These are phyloP conservation scores for Pichia membranifaciens DNA, from an alignment of 805 yeast species.

Conservation along the genomic window DNA sequence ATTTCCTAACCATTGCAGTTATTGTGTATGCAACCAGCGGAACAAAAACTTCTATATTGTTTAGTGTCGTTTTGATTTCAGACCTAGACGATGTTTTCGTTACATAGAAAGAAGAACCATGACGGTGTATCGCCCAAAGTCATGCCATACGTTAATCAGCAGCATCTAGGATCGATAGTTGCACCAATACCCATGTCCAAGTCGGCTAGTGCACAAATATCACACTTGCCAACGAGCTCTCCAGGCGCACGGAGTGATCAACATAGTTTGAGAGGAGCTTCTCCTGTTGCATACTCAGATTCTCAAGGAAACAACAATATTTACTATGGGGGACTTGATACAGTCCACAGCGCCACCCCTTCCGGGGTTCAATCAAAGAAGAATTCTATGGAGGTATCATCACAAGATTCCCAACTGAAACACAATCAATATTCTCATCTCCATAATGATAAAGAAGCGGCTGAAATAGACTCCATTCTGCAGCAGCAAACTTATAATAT, in stretches of 20 bases:
- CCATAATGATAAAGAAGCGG: too few species aligned
- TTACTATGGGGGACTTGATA: background rate
- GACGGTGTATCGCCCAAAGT: background rate
- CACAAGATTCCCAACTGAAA: too few species aligned
- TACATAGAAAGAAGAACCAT: slow-evolving; percentile 4
- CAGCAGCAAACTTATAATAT: too few species aligned
- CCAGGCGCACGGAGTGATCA: background rate
- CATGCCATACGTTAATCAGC: background rate
- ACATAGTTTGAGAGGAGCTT: background rate
- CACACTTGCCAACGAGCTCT: background rate
- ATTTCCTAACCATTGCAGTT: too few species aligned
- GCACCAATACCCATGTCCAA: background rate
- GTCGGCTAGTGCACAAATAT: background rate
- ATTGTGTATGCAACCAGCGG: too few species aligned
- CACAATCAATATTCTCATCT: too few species aligned
- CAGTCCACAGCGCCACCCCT: background rate
- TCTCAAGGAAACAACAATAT: background rate
- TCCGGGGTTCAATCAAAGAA: background rate
- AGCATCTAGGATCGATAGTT: background rate
- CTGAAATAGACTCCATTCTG: too few species aligned
- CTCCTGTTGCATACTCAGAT: background rate
- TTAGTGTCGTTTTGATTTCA: too few species aligned
- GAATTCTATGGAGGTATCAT: too few species aligned
- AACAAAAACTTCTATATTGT: too few species aligned
- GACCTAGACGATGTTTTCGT: slow-evolving; percentile 2